Base-by-base conservation (phyloP, 2,329 filamentous ascomycete species). In the Phaeosphaeriaceae sp. region DNA sequence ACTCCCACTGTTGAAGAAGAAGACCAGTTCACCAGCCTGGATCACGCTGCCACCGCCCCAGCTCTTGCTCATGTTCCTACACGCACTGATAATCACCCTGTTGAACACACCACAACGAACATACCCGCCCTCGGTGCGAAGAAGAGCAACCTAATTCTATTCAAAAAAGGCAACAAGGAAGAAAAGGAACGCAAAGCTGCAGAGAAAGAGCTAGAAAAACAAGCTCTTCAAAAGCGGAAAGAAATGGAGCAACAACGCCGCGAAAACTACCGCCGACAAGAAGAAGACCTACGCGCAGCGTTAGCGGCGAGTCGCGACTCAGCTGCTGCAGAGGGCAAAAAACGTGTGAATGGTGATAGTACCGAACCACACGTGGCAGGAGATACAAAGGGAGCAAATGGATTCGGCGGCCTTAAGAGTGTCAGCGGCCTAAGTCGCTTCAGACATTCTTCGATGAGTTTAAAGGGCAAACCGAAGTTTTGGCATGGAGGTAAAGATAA, bases 381-480 rank as follows among this genome's bases (percentile, higher is more conserved):
- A 11, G 48, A 50, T 12, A 44, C 48, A 6, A 61, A 58, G 15
- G 54, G 57, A 30, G 64, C 74, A 17, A 76, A 76, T 38, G 76
- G 79, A 4, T 52, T 54, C 17, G 74, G 70, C 42, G 73, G 71
- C 18, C 58, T 72, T 7, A 59, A 59, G 16, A 60, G 62, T 16
- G 61, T 58, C 29, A 58, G 70, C 42, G 73, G 77, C 6, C 76
- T 94, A 34, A 85, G 84, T 63, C 81, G 89, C 36, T 86, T 89
- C 56, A 83, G 86, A 60, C 81, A 87, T 46, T 85, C 85, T 8
- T 90, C 87, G 71, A 93, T 90, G 76, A 92, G 89, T 56, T 82
- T 96, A 77, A 84, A 89, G 40, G 84, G 87, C 55, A 90, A 88
- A 72, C 88, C 89, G 59, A 87, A 90, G 64, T 83, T 82, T 26